Evolutionary conservation across 805 yeast species (phyloP).

Genomic region (Candida pseudoglaebosa): DNA sequence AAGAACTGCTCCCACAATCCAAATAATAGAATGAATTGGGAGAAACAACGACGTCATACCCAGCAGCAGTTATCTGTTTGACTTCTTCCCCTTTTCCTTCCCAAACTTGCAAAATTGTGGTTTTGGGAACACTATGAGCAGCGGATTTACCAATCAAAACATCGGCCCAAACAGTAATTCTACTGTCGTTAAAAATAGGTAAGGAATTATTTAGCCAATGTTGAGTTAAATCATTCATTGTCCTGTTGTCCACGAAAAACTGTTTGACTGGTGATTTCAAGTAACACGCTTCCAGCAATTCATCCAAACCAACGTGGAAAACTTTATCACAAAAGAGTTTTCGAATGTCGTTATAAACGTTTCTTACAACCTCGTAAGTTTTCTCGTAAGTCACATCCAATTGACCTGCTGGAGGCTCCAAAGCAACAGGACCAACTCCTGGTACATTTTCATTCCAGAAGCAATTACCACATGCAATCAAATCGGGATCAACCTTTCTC

Average conservation of each 20-base stretch:
- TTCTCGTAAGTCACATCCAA: slow-evolving; percentile 28
- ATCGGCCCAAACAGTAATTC: slow-evolving; percentile 43
- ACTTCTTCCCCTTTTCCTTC: slow-evolving; percentile 15
- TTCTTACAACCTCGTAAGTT: slow-evolving; percentile 29
- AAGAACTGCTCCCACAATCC: slow-evolving; percentile 41
- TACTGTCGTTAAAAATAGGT: slow-evolving; percentile 25
- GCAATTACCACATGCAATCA: slow-evolving; percentile 28
- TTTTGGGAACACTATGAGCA: slow-evolving; percentile 25
- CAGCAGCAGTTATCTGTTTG: slow-evolving; percentile 25
- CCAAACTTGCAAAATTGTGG: slow-evolving; percentile 37
- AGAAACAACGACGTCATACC: slow-evolving; percentile 39
- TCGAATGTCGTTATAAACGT: slow-evolving; percentile 30
- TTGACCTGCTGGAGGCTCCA: slow-evolving; percentile 41
- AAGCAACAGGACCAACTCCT: slow-evolving; percentile 19
- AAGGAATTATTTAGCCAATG: slow-evolving; percentile 31
- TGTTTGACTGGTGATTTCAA: neutral
- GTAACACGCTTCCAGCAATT: slow-evolving; percentile 26
- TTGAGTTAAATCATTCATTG: slow-evolving; percentile 27
- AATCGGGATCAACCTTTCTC: slow-evolving; percentile 21
- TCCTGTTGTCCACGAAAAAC: slow-evolving; percentile 8
- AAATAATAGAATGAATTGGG: slow-evolving; percentile 29
- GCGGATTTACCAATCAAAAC: slow-evolving; percentile 18
- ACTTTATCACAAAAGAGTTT: slow-evolving; percentile 28
- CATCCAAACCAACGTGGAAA: slow-evolving; percentile 44
- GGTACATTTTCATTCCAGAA: slow-evolving; percentile 23